Percentiles rank a stretch among this genome's conserved stretches.
These are phyloP conservation scores for Cucurbita moschata DNA, from an alignment of 306 rosid genomes.

Conservation along the genomic window DNA sequence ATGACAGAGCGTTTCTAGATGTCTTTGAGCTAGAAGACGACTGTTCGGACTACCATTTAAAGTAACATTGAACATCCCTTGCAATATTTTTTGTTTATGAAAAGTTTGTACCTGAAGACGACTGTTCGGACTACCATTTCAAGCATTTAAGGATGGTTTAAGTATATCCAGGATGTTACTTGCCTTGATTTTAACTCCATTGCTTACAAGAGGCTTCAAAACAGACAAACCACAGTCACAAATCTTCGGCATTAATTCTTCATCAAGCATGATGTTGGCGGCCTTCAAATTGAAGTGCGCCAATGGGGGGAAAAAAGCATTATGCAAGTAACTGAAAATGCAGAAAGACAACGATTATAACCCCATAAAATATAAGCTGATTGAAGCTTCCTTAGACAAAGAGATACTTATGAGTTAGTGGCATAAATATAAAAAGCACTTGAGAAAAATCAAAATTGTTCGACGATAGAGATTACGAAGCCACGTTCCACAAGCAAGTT, in stretches of 20 bases:
- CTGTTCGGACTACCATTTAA: background rate
- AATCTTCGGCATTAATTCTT: conserved; percentile 54
- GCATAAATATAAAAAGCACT: background rate
- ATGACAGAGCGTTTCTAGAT: background rate
- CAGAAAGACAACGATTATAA: background rate
- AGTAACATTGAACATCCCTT: background rate
- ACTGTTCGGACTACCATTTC: background rate
- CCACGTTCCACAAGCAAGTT: background rate
- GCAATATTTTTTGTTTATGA: background rate
- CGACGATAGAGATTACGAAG: background rate
- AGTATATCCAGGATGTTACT: conserved; percentile 5
- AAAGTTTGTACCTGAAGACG: background rate
- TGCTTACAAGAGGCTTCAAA: conserved; percentile 54
- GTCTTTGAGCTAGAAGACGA: background rate
- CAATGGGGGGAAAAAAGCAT: conserved; percentile 57
- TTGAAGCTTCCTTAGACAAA: background rate
- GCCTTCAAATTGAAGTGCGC: conserved; percentile 76
- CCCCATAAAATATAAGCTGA: background rate
- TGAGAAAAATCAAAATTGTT: background rate
- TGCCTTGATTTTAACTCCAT: conserved; percentile 35
- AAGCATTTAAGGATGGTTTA: background rate
- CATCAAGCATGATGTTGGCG: conserved; percentile 71
- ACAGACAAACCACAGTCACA: conserved; percentile 57
- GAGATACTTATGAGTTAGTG: background rate
- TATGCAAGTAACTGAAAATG: conserved; percentile 65